phyloP scores from a whole-genome alignment of 306 rosid genomes.

The Cucumis cinereus region DNA sequence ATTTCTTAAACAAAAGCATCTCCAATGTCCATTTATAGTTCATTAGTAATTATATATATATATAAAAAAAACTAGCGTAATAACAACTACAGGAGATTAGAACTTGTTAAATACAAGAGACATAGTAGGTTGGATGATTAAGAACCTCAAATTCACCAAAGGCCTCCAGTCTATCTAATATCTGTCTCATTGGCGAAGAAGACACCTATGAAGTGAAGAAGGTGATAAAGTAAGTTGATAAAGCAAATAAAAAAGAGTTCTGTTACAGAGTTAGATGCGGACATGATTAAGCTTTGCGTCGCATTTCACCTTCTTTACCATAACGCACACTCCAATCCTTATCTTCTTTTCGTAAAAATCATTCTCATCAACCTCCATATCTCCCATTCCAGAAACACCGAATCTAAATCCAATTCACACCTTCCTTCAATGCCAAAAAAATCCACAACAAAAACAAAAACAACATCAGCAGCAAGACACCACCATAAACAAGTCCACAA shows the following conservation, averaged over 20 bases:
- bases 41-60: not conserved
- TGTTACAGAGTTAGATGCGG: constrained; percentile 6
- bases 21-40: not conserved
- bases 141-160: constrained; percentile 90
- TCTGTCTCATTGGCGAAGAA: constrained; percentile 87
- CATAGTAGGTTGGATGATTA: no score
- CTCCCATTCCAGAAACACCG: constrained; percentile 4
- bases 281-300: constrained; percentile 42
- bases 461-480: not conserved
- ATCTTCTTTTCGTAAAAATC: constrained; percentile 33
- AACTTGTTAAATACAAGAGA: no score
- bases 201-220: constrained; percentile 41
- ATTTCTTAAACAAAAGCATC: not conserved
- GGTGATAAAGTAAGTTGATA: constrained; percentile 7
- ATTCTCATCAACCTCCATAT: constrained; percentile 16
- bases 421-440: constrained; percentile 3
- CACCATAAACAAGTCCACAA: not conserved
- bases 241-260: constrained; percentile 1
- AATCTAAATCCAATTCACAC: constrained; percentile 13
- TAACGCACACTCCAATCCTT: constrained; percentile 81
- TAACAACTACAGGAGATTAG: not conserved
- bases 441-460: not conserved
- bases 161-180: constrained; percentile 68
- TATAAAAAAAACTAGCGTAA: not conserved
- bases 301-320: constrained; percentile 99